Percentiles rank a stretch among this genome's conserved stretches.
Evolutionary conservation across 129 eudicot species (phyloP).

Genomic region (Helianthus annuus): DNA sequence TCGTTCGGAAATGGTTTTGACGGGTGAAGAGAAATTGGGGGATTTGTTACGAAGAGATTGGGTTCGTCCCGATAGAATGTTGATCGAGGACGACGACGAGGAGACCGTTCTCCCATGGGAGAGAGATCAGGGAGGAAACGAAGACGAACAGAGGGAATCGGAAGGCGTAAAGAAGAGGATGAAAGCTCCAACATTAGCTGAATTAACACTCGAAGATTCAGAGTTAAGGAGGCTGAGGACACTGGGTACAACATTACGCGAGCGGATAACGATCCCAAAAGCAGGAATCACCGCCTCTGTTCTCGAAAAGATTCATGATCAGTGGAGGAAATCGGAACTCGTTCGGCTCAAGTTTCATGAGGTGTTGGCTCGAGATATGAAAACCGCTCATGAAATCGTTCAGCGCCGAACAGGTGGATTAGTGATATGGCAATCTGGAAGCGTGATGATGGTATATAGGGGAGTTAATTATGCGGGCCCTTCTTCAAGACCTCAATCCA

Average conservation of each 20-base stretch:
- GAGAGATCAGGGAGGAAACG: constrained; percentile 44
- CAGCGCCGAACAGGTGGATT: constrained; percentile 98
- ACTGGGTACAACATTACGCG: constrained; percentile 66
- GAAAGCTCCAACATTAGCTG: constrained; percentile 87
- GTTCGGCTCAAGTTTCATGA: constrained; percentile 94
- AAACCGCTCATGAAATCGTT: constrained; percentile 91
- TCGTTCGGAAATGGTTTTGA: constrained; percentile 27
- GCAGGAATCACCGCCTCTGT: constrained; percentile 75
- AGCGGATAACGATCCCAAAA: constrained; percentile 76
- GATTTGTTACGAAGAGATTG: constrained; percentile 91
- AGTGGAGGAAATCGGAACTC: constrained; percentile 83
- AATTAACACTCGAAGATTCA: constrained; percentile 75
- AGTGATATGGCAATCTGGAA: constrained; percentile 94
- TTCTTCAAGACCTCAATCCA: constrained; percentile 47
- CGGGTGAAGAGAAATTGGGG: constrained; percentile 68
- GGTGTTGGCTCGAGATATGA: constrained; percentile 85
- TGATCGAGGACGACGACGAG: constrained; percentile 53
- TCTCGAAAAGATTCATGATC: constrained; percentile 79
- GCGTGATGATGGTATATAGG: constrained; percentile 95
- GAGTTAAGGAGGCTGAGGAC: constrained; percentile 92
- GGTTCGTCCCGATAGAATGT: constrained; percentile 71
- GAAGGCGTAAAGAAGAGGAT: constrained; percentile 47
- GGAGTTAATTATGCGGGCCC: constrained; percentile 87
- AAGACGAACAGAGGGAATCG: constrained; percentile 32
- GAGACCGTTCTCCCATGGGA: constrained; percentile 76